Evolutionary conservation across 345 rosid genomes (phyloP).

Genomic region (Carallia pectinifolia): DNA sequence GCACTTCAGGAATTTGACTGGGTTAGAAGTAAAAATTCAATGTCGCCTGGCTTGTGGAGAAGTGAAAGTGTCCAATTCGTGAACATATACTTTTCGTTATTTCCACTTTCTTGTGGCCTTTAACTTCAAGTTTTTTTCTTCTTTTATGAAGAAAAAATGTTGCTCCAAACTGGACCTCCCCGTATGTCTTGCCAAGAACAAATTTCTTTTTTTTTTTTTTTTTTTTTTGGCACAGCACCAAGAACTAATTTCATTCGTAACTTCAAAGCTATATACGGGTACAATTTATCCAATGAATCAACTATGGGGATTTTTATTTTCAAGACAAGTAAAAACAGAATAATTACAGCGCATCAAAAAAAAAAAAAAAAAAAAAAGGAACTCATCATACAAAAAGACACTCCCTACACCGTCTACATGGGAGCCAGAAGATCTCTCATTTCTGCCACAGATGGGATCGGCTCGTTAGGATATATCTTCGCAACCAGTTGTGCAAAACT

Average conservation of each 20-base stretch:
- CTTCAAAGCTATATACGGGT: not conserved
- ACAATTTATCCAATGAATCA: conserved; percentile 14
- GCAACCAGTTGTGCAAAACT: conserved; percentile 83
- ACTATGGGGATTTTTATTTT: conserved; percentile 6
- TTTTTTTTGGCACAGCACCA: too few relatives aligned
- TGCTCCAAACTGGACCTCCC: not conserved
- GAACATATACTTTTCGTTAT: too few relatives aligned
- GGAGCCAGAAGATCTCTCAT: conserved; percentile 78
- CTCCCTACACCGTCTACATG: conserved; percentile 50
- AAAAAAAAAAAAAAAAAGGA: too few relatives aligned
- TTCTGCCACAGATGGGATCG: conserved; percentile 64
- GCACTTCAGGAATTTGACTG: too few relatives aligned
- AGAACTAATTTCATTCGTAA: not conserved
- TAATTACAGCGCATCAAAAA: conserved; percentile 23
- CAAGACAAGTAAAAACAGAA: conserved; percentile 6
- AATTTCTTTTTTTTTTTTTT: not conserved
- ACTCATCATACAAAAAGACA: conserved; percentile 11
- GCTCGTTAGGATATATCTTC: conserved; percentile 80
- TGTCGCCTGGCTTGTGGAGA: too few relatives aligned
- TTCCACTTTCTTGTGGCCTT: too few relatives aligned
- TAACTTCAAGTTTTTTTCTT: too few relatives aligned
- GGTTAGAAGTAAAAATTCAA: too few relatives aligned
- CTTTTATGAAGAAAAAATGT: not conserved
- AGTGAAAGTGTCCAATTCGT: too few relatives aligned
- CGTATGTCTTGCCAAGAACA: not conserved